Evolutionary conservation across 1,284 basidiomycete species (phyloP), one percentile per base, ranked within the genome.

Genomic region (Meira nashicola): DNA sequence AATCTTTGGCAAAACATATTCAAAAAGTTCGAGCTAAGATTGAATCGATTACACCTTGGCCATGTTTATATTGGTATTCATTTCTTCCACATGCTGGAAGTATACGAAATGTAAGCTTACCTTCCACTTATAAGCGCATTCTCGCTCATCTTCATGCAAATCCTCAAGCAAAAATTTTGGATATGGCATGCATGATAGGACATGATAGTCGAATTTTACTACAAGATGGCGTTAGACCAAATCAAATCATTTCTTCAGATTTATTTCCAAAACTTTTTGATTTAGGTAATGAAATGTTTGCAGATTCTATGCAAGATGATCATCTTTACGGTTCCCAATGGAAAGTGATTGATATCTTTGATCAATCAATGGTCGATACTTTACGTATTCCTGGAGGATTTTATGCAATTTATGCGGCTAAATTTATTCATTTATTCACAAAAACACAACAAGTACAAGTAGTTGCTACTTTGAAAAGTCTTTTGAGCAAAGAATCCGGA

Each of bases 311-410:
- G 7, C 3, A 25, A 3, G 12, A 48, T 14, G 46, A 23, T 25
- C n/a, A 48, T 21, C n/a, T 48, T 7, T 14, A 23, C 12, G 46
- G 46, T 21, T 5, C 25, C 7, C 46, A 48, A 23, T 48, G 46
- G 46, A 23, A 48, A 48, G 25, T 21, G 46, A 23, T 23, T 21
- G 46, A 48, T 12, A 48, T 48, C 46, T 48, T 48, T 23, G 25
- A 48, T 23, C 46, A 15, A 17, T 5, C 6, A 48, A 23, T 21
- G 17, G 25, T 48, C 21, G 46, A 15, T 14, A 48, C 6, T 5
- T 21, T 48, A 48, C 14, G 14, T 14, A 19, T 21, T 14, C 46
- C 46, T 21, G 23, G 25, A 21, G 46, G 46, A 23, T 48, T 21
- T 23, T 23, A 48, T 48, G 46, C 46, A 14, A 25, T 25, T 6